These are phyloP conservation scores for Acanthamoeba castellanii DNA, from an alignment of 208 protist genomes.

Conservation along the genomic window DNA sequence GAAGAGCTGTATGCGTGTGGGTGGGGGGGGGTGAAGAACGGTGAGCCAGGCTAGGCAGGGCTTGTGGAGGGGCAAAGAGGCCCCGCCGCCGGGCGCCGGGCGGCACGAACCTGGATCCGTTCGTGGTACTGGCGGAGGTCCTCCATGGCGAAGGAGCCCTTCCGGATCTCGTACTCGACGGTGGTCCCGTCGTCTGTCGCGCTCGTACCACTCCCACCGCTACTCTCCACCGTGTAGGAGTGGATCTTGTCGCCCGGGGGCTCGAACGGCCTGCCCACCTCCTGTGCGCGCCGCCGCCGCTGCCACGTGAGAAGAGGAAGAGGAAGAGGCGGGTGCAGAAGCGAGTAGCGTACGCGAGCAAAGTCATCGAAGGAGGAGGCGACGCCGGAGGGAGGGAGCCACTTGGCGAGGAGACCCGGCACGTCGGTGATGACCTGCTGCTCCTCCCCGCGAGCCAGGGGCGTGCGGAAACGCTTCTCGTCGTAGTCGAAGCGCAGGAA, in stretches of 20 bases:
- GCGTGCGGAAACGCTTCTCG: background rate
- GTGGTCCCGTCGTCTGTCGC: background rate
- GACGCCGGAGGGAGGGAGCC: background rate
- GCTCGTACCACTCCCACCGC: background rate
- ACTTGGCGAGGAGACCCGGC: background rate
- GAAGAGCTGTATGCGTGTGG: background rate
- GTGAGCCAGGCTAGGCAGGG: background rate
- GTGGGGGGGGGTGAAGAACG: too few relatives aligned
- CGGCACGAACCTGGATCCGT: conserved; percentile 3
- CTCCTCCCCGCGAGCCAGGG: background rate
- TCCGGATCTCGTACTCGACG: background rate
- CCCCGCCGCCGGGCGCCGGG: too few relatives aligned
- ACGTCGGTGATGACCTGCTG: background rate
- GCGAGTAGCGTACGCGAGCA: background rate
- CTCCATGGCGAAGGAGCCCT: background rate
- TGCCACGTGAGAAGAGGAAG: background rate
- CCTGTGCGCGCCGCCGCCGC: background rate
- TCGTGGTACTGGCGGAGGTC: background rate
- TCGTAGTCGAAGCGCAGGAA: background rate
- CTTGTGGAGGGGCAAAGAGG: too few relatives aligned
- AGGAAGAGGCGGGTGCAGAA: background rate
- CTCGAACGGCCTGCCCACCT: background rate
- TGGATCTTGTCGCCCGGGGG: background rate
- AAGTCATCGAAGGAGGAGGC: conserved; percentile 42
- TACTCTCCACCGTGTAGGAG: background rate